Evolutionary conservation across 306 rosid species (phyloP).

Genomic region (Cucurbita maxima): DNA sequence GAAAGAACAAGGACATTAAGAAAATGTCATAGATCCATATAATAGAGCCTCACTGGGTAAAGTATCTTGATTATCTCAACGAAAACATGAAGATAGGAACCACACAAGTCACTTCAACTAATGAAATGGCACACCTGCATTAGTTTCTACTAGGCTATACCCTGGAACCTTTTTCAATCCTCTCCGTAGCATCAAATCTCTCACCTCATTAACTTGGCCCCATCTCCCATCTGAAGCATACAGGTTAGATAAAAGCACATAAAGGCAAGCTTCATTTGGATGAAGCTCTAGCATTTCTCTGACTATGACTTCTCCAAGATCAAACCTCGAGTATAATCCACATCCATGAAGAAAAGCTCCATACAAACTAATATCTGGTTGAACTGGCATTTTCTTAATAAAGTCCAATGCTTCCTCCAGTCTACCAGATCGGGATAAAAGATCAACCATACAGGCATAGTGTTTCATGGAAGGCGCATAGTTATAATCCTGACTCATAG

Average conservation of each 20-base stretch:
- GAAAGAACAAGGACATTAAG: not conserved
- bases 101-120: not conserved
- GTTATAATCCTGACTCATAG: conserved; percentile 36
- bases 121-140: not conserved
- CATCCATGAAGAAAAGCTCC: conserved; percentile 80
- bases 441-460: conserved; percentile 64
- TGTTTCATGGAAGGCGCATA: conserved; percentile 60
- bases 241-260: conserved; percentile 55
- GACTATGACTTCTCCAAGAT: conserved; percentile 47
- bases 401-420: conserved; percentile 60
- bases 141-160: conserved; percentile 36
- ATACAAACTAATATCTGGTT: conserved; percentile 43
- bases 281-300: conserved; percentile 51
- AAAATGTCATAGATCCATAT: not conserved
- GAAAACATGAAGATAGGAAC: not conserved
- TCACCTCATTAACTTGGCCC: conserved; percentile 59
- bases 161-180: conserved; percentile 55
- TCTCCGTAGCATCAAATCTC: conserved; percentile 46
- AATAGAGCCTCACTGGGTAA: not conserved
- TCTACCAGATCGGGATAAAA: conserved; percentile 54
- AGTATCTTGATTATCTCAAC: not conserved
- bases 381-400: conserved; percentile 41
- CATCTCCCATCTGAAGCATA: conserved; percentile 82
- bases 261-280: conserved; percentile 54
- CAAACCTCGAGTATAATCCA: conserved; percentile 68